Evolutionary conservation across 306 rosid genomes (phyloP).

Genomic region (Dalbergia cultrata): DNA sequence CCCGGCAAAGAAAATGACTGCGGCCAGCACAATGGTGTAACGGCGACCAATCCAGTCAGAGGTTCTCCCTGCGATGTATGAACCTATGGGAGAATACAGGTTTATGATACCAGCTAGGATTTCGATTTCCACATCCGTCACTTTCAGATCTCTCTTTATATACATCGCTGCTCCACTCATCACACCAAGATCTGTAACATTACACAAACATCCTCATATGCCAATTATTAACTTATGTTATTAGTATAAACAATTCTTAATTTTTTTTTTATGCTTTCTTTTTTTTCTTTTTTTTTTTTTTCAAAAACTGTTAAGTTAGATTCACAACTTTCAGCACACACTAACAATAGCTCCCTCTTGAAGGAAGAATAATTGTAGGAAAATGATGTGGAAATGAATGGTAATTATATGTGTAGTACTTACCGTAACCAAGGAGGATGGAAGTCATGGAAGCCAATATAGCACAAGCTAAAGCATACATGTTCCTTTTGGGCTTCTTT

Average conservation of each 20-base stretch:
- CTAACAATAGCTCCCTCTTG: background rate
- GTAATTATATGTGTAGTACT: background rate
- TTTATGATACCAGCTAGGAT: slow-evolving; percentile 68
- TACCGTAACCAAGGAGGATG: slow-evolving; percentile 76
- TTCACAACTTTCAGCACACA: background rate
- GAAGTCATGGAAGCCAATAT: slow-evolving; percentile 82
- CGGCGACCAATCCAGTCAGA: slow-evolving; percentile 91
- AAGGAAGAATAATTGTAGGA: too few species aligned
- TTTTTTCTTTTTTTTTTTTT: background rate
- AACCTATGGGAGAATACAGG: slow-evolving; percentile 71
- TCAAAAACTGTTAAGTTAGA: too few species aligned
- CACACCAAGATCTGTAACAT: slow-evolving; percentile 76
- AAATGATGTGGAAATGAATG: background rate
- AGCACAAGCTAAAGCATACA: slow-evolving; percentile 67
- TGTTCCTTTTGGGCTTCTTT: slow-evolving; percentile 59
- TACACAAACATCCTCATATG: too few species aligned
- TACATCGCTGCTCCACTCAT: slow-evolving; percentile 79
- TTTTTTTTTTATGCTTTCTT: background rate
- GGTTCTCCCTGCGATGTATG: slow-evolving; percentile 70
- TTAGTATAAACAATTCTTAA: too few species aligned
- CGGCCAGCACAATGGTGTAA: slow-evolving; percentile 74
- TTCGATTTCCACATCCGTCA: slow-evolving; percentile 62
- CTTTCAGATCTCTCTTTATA: slow-evolving; percentile 60
- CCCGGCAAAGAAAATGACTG: slow-evolving; percentile 69
- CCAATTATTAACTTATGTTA: too few species aligned